Conservation (phyloP, 1,284 basidiomycete genomes). For the Papiliotrema fonsecae region DNA sequence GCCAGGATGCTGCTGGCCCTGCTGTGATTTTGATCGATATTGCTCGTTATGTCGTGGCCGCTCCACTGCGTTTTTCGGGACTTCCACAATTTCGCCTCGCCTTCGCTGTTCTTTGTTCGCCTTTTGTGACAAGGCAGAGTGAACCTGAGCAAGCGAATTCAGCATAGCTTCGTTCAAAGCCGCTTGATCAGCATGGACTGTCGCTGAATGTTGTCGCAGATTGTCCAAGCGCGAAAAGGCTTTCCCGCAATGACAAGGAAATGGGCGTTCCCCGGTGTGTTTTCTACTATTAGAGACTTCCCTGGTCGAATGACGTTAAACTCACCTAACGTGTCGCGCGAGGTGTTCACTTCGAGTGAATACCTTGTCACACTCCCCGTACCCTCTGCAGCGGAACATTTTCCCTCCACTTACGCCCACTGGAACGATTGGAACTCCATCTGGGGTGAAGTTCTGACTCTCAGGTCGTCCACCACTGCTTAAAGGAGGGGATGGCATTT, state of each 20-base stretch:
- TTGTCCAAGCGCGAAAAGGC: constrained; percentile 96
- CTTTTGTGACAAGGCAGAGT: constrained; percentile 62
- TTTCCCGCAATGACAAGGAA: constrained; percentile 90
- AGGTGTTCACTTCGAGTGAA: constrained; percentile 93
- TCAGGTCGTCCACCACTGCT: constrained; percentile 20
- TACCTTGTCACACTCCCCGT: constrained; percentile 92
- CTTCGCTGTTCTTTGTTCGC: constrained; percentile 48
- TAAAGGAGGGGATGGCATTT: constrained; percentile 30
- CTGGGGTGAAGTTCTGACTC: constrained; percentile 24
- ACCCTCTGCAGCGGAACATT: constrained; percentile 91
- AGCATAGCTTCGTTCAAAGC: constrained; percentile 88
- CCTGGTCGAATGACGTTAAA: constrained; percentile 8
- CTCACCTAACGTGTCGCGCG: constrained; percentile 85
- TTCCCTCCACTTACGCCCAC: constrained; percentile 55
- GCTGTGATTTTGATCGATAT: constrained; percentile 14
- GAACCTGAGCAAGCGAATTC: constrained; percentile 77
- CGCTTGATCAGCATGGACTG: constrained; percentile 81
- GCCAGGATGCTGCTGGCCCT: neutral
- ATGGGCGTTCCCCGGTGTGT: constrained; percentile 94
- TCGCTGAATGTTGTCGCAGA: constrained; percentile 90
- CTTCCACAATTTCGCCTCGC: constrained; percentile 47
- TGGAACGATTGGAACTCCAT: constrained; percentile 43
- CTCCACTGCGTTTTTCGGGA: constrained; percentile 45
- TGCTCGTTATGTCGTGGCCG: constrained; percentile 29
- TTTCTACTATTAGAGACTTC: constrained; percentile 57